Conservation (phyloP, 345 rosid species). For the Brassica carinata region DNA sequence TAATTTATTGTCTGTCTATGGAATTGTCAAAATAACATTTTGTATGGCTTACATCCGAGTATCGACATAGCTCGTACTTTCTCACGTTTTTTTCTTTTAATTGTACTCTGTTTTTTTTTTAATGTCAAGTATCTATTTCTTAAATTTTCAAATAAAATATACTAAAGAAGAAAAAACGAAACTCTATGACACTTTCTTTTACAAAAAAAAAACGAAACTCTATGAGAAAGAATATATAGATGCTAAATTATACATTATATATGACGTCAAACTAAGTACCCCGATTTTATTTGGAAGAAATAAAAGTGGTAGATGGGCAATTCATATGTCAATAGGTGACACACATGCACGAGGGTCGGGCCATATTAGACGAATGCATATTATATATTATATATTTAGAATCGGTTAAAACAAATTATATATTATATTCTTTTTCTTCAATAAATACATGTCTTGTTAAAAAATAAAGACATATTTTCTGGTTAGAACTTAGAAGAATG, state of each 20-base stretch:
- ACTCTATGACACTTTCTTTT: too few relatives aligned
- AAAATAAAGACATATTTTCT: background rate
- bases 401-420: background rate
- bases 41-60: background rate
- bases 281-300: conserved; percentile 10
- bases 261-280: conserved; percentile 3
- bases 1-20: background rate
- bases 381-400: too few relatives aligned
- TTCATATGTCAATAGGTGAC: conserved; percentile 40
- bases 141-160: conserved; percentile 8
- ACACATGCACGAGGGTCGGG: conserved; percentile 42
- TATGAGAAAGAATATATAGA: background rate
- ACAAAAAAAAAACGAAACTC: background rate
- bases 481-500: background rate
- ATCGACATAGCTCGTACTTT: background rate
- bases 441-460: background rate
- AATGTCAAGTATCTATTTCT: background rate
- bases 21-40: background rate
- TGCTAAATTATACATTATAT: background rate
- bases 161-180: background rate
- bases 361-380: conserved; percentile 27
- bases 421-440: background rate
- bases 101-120: background rate
- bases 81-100: background rate
- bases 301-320: conserved; percentile 27